Evolutionary conservation across 768 basidiomycete species (phyloP), one percentile per base, ranked within the genome.

Genomic region (Boletales sp.): DNA sequence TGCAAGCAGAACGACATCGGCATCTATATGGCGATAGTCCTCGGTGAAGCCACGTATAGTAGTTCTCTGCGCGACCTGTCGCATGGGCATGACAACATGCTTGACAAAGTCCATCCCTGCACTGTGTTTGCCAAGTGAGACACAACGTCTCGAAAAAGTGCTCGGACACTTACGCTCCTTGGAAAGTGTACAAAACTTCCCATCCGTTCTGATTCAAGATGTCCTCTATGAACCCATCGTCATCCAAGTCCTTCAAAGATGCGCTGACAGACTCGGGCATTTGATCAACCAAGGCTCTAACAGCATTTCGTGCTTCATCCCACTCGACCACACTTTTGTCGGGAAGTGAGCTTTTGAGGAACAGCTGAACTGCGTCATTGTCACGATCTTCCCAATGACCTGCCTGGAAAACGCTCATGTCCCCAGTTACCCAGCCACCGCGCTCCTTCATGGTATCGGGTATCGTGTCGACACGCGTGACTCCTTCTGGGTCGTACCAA

Each of bases 21-120:
- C 64, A 19, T 64, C 56, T 18, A 67, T 34, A 33, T 63, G 46
- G 15, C 41, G 48, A 45, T 64, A 76, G 39, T 75, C 73, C 17
- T 76, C 75, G 17, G 59, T 30, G 32, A 70, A 68, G 11, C 74
- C 72, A 17, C 64, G 66, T 42, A 76, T 59, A n/a, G 60, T 60
- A 38, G 59, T 51, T 36, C 64, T 65, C 14, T 50, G 60, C 3
- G 55, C 67, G 38, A 73, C 68, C 51, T 75, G 68, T 34, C 54
- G 61, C 30, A 64, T 61, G 17, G 71, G 67, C 28, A 62, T 49
- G 1, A 70, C 67, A 31, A 75, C 70, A 21, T 69, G 67, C 49
- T 74, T 73, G 25, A 71, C 63, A 31, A 62, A 70, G 35, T 73
- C 74, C 71, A 72, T 69, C 30, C 72, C 69, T 13, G 59, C 59